Evolutionary conservation across 805 yeast genomes (phyloP).

Genomic region (Ogataea ramenticola): DNA sequence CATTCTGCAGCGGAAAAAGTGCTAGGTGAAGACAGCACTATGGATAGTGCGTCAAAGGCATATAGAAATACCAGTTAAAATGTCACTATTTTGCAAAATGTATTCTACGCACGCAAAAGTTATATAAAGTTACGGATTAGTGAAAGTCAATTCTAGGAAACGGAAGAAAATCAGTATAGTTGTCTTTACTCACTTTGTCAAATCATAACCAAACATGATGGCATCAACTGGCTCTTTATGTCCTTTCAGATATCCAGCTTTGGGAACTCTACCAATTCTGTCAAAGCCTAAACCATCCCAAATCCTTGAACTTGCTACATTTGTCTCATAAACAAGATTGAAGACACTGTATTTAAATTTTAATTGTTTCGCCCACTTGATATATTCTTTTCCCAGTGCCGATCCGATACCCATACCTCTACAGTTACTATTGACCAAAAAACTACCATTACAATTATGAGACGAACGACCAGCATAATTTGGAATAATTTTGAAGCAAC

Average conservation of each 20-base stretch:
- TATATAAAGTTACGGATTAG: too few species aligned
- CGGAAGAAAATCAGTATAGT: too few species aligned
- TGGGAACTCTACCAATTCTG: conserved; percentile 64
- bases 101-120: too few species aligned
- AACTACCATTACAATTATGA: conserved; percentile 85
- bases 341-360: conserved; percentile 82
- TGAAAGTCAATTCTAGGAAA: too few species aligned
- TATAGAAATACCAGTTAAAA: too few species aligned
- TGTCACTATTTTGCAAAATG: too few species aligned
- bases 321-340: conserved; percentile 80
- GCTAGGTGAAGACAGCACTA: too few species aligned
- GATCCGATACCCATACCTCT: conserved; percentile 63
- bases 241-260: conserved; percentile 71
- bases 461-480: conserved; percentile 81
- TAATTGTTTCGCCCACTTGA: conserved; percentile 65
- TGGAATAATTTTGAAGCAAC: conserved; percentile 78
- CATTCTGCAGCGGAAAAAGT: too few species aligned
- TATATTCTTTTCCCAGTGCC: conserved; percentile 59
- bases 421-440: conserved; percentile 50
- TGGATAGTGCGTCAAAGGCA: too few species aligned
- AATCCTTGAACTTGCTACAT: conserved; percentile 62
- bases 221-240: conserved; percentile 64
- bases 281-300: conserved; percentile 86
- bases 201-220: conserved; percentile 61
- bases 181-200: background rate